Conservation (phyloP, 2,329 filamentous ascomycete genomes). For the Ilyonectria mors-panacis region DNA sequence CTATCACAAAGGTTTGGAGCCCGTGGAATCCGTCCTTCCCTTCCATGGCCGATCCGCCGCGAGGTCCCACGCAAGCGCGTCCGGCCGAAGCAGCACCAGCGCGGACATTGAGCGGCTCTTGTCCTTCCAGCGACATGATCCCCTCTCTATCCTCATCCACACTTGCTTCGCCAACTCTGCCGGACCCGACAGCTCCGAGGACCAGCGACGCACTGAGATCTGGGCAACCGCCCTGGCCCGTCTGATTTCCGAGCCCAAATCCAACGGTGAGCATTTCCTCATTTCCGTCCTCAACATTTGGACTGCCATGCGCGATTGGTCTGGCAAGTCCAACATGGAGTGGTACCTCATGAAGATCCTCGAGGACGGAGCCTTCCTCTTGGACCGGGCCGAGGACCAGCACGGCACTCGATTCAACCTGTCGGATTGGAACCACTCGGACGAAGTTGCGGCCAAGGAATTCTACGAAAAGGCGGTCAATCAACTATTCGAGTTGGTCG, state of each 20-base stretch:
- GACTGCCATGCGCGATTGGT: slow-evolving; percentile 90
- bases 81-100: slow-evolving; percentile 63
- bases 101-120: slow-evolving; percentile 84
- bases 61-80: slow-evolving; percentile 62
- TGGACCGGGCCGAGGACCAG: slow-evolving; percentile 88
- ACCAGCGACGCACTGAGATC: slow-evolving; percentile 82
- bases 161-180: slow-evolving; percentile 91
- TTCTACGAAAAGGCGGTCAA: slow-evolving; percentile 89
- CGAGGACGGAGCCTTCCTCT: slow-evolving; percentile 90
- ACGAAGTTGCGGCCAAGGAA: slow-evolving; percentile 86
- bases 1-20: slow-evolving; percentile 84
- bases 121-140: slow-evolving; percentile 91
- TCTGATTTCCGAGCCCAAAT: slow-evolving; percentile 83
- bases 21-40: slow-evolving; percentile 86
- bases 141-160: slow-evolving; percentile 86
- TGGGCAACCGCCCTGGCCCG: slow-evolving; percentile 92
- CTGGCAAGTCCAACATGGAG: slow-evolving; percentile 89
- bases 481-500: slow-evolving; percentile 87
- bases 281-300: slow-evolving; percentile 90
- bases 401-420: slow-evolving; percentile 79
- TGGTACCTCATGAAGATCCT: slow-evolving; percentile 96
- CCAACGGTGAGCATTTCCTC: slow-evolving; percentile 84
- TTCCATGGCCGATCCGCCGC: slow-evolving; percentile 70
- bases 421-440: slow-evolving; percentile 81
- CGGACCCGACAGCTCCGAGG: slow-evolving; percentile 85